Conservation (phyloP, 495 filamentous ascomycete genomes). For the Penicillium diatomitis region DNA sequence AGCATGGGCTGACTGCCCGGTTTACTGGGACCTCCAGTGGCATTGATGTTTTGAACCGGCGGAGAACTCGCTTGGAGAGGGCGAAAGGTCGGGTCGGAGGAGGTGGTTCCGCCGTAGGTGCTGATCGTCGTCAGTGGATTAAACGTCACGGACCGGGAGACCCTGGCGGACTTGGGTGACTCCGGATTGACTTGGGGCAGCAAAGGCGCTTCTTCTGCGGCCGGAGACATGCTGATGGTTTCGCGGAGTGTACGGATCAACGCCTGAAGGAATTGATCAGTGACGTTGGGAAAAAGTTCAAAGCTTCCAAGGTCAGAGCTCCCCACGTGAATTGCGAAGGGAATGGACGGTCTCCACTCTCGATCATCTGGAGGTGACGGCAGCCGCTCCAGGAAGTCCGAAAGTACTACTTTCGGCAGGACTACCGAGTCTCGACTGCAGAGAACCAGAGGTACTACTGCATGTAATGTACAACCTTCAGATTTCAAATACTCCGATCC, state of each 20-base stretch:
- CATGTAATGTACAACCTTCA: no score
- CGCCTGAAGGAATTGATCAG: constrained; percentile 8
- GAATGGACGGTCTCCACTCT: constrained; percentile 7
- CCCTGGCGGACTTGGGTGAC: constrained; percentile 33
- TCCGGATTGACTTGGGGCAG: constrained; percentile 32
- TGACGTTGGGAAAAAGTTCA: constrained; percentile 13
- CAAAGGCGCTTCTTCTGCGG: constrained; percentile 39
- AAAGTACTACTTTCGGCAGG: background rate
- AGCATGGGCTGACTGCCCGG: constrained; percentile 56
- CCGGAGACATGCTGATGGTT: constrained; percentile 25
- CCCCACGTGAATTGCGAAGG: background rate
- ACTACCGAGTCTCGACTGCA: background rate
- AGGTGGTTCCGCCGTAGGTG: constrained; percentile 39
- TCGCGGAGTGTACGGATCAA: constrained; percentile 10
- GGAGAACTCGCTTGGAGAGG: constrained; percentile 32
- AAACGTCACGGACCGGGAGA: constrained; percentile 59
- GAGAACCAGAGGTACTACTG: no score
- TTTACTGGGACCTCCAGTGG: constrained; percentile 20
- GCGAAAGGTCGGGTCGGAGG: constrained; percentile 35
- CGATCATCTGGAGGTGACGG: constrained; percentile 8
- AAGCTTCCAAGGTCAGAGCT: constrained; percentile 19
- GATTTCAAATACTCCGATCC: no score
- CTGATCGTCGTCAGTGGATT: constrained; percentile 56
- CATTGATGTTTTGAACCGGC: constrained; percentile 26
- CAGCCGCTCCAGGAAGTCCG: background rate